Evolutionary conservation across 2,329 filamentous ascomycete genomes (phyloP), one percentile per base, ranked within the genome.

Genomic region (Exophiala viscosa): DNA sequence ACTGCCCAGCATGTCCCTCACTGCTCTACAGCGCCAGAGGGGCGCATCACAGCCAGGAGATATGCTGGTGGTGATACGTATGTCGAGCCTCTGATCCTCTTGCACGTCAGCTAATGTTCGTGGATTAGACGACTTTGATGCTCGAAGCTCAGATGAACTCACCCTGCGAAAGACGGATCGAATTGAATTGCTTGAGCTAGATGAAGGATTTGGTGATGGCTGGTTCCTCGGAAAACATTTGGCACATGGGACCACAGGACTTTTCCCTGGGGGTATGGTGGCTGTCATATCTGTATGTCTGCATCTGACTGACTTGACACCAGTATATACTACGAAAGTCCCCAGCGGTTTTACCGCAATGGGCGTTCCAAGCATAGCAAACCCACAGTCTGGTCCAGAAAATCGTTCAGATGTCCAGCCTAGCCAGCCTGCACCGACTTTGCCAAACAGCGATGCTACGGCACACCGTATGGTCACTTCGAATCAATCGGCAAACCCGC

Each of bases 61-160:
- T 64, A 61, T 70, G 52, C 64, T 76, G 20, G 64, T 74, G 10
- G 73, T 74, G 55, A 64, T 74, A 60, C 73, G 73, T 76, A 67
- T 66, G 73, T 73, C 18, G 35, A 17, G 23, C 45, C 39, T 36
- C 32, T 38, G 11, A 11, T 23, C 20, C 13, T 18, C 13, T 17
- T 36, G 13, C 28, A n/a, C 43, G 47, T 23, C n/a, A 50, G 48
- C 56, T 60, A 42, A 60, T 44, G 43, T 7, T 23, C 11, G 10
- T 45, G 14, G 31, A 47, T n/a, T 61, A 95, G 90, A 99, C 73
- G 90, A 96, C 72, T 97, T 99, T 70, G 77, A 85, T 62, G 91
- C 92, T 52, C 85, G 93, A 62, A 95, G 90, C 70, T 87, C 88
- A 52, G 93, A 99, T 73, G 93, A 99, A 77, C 79, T 99, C 66